Base-by-base conservation (phyloP, 441 rosid genomes). In the Raphanus hybrid region DNA sequence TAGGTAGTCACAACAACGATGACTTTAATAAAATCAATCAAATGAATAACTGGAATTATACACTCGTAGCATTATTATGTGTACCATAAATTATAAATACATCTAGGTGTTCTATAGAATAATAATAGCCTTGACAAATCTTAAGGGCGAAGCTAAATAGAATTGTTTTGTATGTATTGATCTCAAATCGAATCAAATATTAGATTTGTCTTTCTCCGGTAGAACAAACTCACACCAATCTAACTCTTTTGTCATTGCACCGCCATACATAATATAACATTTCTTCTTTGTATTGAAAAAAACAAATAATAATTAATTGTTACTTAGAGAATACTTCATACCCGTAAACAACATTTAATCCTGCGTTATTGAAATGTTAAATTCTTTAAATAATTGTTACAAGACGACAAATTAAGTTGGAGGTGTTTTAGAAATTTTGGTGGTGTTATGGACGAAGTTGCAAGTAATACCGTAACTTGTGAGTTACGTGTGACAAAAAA, bases 11-110 rank as follows among this genome's bases (percentile, higher is more conserved):
- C 20, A 14, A 59, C 41, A 10, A 11, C 48, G n/a, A 26, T 9
- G 52, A 48, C 20, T 72, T 63, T 4, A 45, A 45, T 71, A 61
- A 71, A 14, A 23, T 58, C 39, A 14, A 23, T 58, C 26, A 35
- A 39, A 58, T 57, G 39, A 2, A 70, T 55, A 55, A 57, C 12
- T 57, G 12, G 6, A 57, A 62, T 10, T 54, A 55, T 1, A 20
- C 3, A 20, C 16, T 63, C 23, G 35, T 63, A 29, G 4, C 15
- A 27, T 9, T 10, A 58, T 58, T 37, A 3, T 37, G 43, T 35
- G 39, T 37, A 37, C 43, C 8, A 8, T 8, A 37, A 37, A 37
- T 37, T 37, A 8, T 8, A 37, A 37, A 37, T 37, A 37, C 43
- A 37, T 37, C 11, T 37, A 8, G 43, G 43, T 37, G 43, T 8